phyloP scores from a whole-genome alignment of 441 rosid genomes.

The Pelargonium citronellum region DNA sequence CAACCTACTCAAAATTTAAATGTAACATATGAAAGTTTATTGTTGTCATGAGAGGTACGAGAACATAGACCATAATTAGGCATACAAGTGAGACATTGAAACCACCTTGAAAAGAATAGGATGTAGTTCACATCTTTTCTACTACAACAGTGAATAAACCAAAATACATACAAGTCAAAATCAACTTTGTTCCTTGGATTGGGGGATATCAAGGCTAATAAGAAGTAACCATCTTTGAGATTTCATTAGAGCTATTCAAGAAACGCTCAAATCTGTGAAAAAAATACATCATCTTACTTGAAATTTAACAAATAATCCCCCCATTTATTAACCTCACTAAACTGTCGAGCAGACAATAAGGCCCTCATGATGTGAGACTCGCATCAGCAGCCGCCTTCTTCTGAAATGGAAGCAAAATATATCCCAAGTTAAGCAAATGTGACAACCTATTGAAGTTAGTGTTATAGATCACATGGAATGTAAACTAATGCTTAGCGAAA shows the following conservation, averaged over 20 bases:
- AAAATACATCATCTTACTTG: background rate
- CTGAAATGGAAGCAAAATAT: background rate
- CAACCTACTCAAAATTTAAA: too few relatives aligned
- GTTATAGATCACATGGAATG: background rate
- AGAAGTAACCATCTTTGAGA: too few relatives aligned
- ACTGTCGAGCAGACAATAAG: background rate
- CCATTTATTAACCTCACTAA: background rate
- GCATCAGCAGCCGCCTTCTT: background rate
- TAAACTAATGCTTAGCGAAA: too few relatives aligned
- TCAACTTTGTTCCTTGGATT: background rate
- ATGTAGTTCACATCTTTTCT: too few relatives aligned
- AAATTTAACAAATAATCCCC: background rate
- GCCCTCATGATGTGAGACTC: constrained; percentile 3
- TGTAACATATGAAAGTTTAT: too few relatives aligned
- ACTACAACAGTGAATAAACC: too few relatives aligned
- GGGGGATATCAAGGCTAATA: background rate
- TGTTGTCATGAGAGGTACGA: too few relatives aligned
- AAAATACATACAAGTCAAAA: too few relatives aligned
- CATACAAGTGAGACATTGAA: too few relatives aligned
- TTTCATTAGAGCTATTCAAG: background rate
- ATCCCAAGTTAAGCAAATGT: background rate
- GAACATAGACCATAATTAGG: too few relatives aligned
- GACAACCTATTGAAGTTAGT: background rate
- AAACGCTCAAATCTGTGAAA: background rate
- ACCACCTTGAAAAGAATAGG: too few relatives aligned